Percentiles rank a stretch among this genome's conserved stretches.
Conservation (phyloP, 768 basidiomycete genomes). For the Termitomyces sp. region DNA sequence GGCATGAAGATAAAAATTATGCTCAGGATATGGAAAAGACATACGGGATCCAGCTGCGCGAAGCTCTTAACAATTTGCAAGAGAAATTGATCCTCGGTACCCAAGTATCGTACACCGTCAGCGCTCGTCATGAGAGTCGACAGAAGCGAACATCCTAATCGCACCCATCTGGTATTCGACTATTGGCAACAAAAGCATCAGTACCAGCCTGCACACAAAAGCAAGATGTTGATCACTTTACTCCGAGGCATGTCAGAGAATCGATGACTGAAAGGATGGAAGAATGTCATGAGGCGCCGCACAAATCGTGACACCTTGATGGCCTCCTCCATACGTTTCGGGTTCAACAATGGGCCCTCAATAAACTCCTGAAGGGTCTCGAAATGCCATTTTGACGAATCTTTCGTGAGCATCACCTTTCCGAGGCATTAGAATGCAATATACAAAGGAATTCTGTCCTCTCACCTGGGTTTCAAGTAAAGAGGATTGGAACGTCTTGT, state of each 20-base stretch:
- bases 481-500: conserved; percentile 80
- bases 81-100: conserved; percentile 80
- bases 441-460: conserved; percentile 3
- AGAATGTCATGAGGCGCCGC: conserved; percentile 89
- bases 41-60: conserved; percentile 87
- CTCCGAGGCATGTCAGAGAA: conserved; percentile 80
- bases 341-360: conserved; percentile 89
- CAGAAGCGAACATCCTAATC: conserved; percentile 77
- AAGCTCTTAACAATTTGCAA: conserved; percentile 83
- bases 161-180: conserved; percentile 83
- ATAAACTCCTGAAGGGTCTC: conserved; percentile 85
- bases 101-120: conserved; percentile 82
- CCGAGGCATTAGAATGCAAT: neutral
- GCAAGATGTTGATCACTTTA: conserved; percentile 38
- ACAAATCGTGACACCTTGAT: conserved; percentile 88
- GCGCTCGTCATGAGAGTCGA: conserved; percentile 78
- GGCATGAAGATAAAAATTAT: neutral
- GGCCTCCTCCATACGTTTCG: conserved; percentile 91
- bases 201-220: neutral
- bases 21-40: conserved; percentile 16
- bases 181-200: conserved; percentile 22
- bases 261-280: conserved; percentile 83
- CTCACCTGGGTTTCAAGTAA: conserved; percentile 83
- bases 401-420: conserved; percentile 84
- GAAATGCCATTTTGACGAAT: conserved; percentile 90